Base-by-base conservation (phyloP, 139 green algal species). In the Pseudopediastrum boryanum region DNA sequence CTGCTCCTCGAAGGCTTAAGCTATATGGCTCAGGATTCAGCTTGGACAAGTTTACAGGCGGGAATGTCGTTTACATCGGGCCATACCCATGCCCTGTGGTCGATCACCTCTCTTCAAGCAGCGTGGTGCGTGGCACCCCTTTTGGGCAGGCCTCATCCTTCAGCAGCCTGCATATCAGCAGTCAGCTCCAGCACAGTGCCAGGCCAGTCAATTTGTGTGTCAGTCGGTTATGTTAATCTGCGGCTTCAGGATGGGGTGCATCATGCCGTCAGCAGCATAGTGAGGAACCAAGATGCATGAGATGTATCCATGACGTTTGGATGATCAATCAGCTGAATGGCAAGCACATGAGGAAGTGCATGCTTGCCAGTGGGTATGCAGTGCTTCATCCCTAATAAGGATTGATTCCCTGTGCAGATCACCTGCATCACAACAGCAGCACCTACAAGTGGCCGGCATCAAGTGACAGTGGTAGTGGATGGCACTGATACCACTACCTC, bases 401-500 rank as follows among this genome's bases (percentile, higher is more conserved):
- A 9, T 64, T 33, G 13, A 27, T 3, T 68, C 25, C 12, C 12
- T 41, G 4, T 44, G 59, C 59, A 68, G 59, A 68, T 68, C 59
- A 68, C 59, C 6, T 68, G 59, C 9, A 35, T 68, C 25, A 68
- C 29, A 41, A 68, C 35, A 46, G 59, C 59, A 68, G 59, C 59
- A 44, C 35, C 25, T 19, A 19, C 59, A 44, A 19, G 35, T 44
- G 59, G 59, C 19, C 29, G 19, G 25, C 19, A 27, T 16, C 4
- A 33, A 46, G 29, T 68, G 19, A 68, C 59, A 29, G 59, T 68
- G 25, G 59, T 68, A 8, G 59, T 68, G 29, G 59, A 68, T 68
- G 59, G 59, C n/a, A 35, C 59, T 43, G 59, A 33, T 16, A 41
- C 29, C 6, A 35, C 59, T 2, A 68, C 59, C 59, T 27, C 35